Conservation (phyloP, 164 flowering plant species). For the Brasenia schreberi region DNA sequence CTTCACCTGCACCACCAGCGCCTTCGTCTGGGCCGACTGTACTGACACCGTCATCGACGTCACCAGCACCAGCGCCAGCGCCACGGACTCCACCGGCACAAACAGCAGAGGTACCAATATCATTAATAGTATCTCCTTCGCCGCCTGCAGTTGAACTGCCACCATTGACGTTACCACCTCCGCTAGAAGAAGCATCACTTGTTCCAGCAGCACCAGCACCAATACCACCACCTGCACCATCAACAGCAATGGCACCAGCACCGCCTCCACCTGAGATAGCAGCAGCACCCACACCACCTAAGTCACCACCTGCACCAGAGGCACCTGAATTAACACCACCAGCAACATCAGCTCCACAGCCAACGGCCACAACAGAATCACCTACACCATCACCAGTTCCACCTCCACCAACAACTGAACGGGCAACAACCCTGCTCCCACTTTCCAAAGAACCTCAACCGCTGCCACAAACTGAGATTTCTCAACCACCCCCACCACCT, state of each 20-base stretch:
- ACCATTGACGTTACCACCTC: neutral
- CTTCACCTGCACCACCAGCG: neutral
- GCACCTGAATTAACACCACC: too few relatives aligned
- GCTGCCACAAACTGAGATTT: too few relatives aligned
- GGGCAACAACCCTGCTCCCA: too few relatives aligned
- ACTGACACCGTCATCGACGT: too few relatives aligned
- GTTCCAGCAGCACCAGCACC: neutral
- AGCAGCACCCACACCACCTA: neutral
- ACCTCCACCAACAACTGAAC: neutral
- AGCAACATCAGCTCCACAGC: neutral
- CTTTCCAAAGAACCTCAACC: too few relatives aligned
- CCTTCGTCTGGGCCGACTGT: neutral
- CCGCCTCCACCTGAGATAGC: neutral
- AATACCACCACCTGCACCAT: neutral
- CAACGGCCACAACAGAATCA: neutral
- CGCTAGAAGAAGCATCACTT: neutral
- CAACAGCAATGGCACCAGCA: neutral
- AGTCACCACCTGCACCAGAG: neutral
- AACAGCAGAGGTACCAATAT: too few relatives aligned
- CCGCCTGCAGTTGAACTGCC: too few relatives aligned
- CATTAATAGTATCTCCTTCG: too few relatives aligned
- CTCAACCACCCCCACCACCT: slow-evolving; percentile 8
- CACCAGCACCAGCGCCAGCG: too few relatives aligned
- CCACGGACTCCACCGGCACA: too few relatives aligned
- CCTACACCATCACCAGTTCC: neutral